Evolutionary conservation across 2,329 filamentous ascomycete genomes (phyloP), one percentile per base, ranked within the genome.

Genomic region (Aschersonia sp.): DNA sequence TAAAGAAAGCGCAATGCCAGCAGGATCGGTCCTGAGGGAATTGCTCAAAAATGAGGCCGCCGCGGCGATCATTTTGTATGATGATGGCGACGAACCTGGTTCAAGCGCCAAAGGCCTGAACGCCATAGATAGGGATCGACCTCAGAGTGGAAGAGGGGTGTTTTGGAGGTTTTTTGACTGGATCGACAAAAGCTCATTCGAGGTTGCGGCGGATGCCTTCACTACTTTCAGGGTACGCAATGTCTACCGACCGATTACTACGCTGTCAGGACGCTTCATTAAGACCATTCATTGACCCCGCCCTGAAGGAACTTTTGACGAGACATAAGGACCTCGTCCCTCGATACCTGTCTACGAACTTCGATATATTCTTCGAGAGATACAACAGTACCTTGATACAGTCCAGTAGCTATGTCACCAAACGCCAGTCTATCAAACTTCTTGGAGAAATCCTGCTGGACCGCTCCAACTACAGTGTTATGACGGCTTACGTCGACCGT

Each of bases 151-250:
- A 10, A 76, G 80, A 43, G 90, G 90, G 4, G 80, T 95, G 2
- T 95, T 98, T 63, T 98, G 92, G 92, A 83, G 79, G 44, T 97
- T 97, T 67, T 97, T 98, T 60, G 80, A 84, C 51, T 98, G 90
- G 87, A 94, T 98, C 58, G 89, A 97, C 67, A 87, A 87, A 66
- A 87, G 88, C 56, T 89, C 85, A 32, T 98, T 98, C 59, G 92
- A 98, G 69, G 87, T 97, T 54, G 89, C 88, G 57, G 90, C 92
- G 32, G 92, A 98, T 70, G 90, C 92, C 1, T 98, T 98, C 64
- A 95, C 89, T 49, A 97, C 90, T 5, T 98, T 98, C 66, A 78
- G 90, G 63, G 87, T 95, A 74, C 58, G 77, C 54, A 41, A 11
- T 49, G 29, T 4, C 32, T 44, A 31, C 32, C 14, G 9, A 4